Evolutionary conservation across 2,329 filamentous ascomycete genomes (phyloP).

Genomic region (Aspergillus ruber): DNA sequence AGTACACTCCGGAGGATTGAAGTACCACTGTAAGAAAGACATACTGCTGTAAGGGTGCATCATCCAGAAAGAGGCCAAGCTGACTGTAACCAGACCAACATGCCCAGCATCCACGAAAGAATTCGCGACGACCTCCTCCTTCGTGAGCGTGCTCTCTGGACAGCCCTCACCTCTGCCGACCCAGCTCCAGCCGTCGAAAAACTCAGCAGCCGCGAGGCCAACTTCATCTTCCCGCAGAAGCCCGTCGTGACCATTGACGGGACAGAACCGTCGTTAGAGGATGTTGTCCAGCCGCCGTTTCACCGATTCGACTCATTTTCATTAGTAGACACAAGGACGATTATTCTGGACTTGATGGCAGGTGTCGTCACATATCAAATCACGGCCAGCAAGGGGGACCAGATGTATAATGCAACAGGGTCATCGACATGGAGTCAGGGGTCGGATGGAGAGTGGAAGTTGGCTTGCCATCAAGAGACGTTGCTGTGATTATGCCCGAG

Average conservation of each 20-base stretch:
- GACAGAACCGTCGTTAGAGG: slow-evolving; percentile 14
- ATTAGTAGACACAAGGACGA: slow-evolving; percentile 22
- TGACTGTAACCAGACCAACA: slow-evolving; percentile 7
- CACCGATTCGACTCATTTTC: slow-evolving; percentile 30
- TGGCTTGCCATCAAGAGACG: slow-evolving; percentile 31
- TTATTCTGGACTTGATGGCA: slow-evolving; percentile 33
- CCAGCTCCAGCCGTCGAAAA: slow-evolving; percentile 28
- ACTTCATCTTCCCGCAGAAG: slow-evolving; percentile 28
- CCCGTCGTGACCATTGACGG: slow-evolving; percentile 25
- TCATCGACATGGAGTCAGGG: slow-evolving; percentile 33
- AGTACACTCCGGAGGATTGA: too few relatives aligned
- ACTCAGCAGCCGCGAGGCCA: slow-evolving; percentile 24
- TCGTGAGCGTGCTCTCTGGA: slow-evolving; percentile 33
- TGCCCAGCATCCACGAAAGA: slow-evolving; percentile 33
- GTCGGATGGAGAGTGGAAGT: slow-evolving; percentile 32
- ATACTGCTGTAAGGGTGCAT: too few relatives aligned
- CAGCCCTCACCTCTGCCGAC: slow-evolving; percentile 31
- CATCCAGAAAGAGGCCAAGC: too few relatives aligned
- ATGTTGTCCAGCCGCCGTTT: slow-evolving; percentile 24
- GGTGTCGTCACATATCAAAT: slow-evolving; percentile 29
- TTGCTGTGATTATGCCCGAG: background rate
- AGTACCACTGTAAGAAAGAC: too few relatives aligned
- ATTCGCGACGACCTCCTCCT: slow-evolving; percentile 30
- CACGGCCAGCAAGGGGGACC: slow-evolving; percentile 20
- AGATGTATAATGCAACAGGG: slow-evolving; percentile 22